These are phyloP conservation scores for Draba incana DNA, from an alignment of 345 rosid genomes.

Conservation along the genomic window DNA sequence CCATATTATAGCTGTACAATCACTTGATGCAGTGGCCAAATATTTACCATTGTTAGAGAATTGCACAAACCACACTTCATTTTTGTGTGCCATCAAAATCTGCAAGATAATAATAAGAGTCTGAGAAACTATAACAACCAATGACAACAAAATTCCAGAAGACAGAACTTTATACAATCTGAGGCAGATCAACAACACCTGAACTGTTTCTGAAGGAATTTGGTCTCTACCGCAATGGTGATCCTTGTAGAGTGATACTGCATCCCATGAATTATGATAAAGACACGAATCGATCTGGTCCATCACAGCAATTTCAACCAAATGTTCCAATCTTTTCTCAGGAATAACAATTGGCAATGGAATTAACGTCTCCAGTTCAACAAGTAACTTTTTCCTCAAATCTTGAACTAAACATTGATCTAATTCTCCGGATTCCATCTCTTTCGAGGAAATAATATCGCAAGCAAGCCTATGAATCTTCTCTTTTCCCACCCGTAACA, in stretches of 20 bases:
- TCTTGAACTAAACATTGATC: constrained; percentile 45
- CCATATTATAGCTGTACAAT: constrained; percentile 94
- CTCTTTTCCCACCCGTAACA: constrained; percentile 54
- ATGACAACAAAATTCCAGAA: background rate
- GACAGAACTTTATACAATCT: background rate
- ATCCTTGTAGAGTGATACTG: constrained; percentile 69
- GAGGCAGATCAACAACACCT: constrained; percentile 51
- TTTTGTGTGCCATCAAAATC: constrained; percentile 76
- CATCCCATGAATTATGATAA: constrained; percentile 68
- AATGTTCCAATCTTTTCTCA: constrained; percentile 67
- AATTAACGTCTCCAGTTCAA: constrained; percentile 62
- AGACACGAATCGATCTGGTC: constrained; percentile 69
- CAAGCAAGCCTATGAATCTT: constrained; percentile 61
- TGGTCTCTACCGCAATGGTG: constrained; percentile 74
- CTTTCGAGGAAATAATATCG: constrained; percentile 52
- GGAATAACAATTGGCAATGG: constrained; percentile 62
- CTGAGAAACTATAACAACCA: constrained; percentile 19
- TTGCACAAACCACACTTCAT: constrained; percentile 96
- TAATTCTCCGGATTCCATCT: constrained; percentile 47
- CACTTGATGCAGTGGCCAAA: constrained; percentile 90
- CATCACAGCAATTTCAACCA: constrained; percentile 66
- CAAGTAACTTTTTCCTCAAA: constrained; percentile 55
- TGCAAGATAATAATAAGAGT: constrained; percentile 45
- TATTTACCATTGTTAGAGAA: constrained; percentile 80
- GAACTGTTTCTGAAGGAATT: constrained; percentile 79